These are phyloP conservation scores for Musa balbisiana DNA, from an alignment of 202 grass and related monocot species.

Conservation along the genomic window DNA sequence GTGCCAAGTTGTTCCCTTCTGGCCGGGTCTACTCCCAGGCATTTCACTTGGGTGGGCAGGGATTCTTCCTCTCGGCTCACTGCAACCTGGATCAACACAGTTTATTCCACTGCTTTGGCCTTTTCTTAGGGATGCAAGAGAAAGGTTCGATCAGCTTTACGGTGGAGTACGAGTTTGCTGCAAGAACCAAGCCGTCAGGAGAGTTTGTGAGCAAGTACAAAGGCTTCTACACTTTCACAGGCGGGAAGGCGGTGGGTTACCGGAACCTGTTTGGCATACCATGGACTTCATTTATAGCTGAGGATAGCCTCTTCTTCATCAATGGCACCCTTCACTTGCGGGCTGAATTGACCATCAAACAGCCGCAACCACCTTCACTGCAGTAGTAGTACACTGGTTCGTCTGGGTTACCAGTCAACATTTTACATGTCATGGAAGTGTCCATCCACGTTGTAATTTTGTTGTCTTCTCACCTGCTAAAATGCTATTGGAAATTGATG, in stretches of 20 bases:
- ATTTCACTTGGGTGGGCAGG: conserved; percentile 79
- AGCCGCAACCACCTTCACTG: conserved; percentile 22
- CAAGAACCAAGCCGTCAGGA: conserved; percentile 52
- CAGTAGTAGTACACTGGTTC: background rate
- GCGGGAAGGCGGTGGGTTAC: conserved; percentile 90
- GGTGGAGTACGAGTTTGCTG: conserved; percentile 93
- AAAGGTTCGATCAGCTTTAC: conserved; percentile 86
- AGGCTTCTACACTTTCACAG: conserved; percentile 91
- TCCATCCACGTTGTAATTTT: background rate
- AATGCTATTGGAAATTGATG: background rate
- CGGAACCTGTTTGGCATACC: conserved; percentile 84
- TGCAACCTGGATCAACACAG: conserved; percentile 93
- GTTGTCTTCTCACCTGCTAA: background rate
- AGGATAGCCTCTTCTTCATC: conserved; percentile 89
- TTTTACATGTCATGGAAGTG: background rate
- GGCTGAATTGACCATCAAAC: conserved; percentile 90
- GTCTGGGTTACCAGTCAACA: background rate
- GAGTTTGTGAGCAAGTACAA: conserved; percentile 98
- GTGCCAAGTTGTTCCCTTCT: conserved; percentile 60
- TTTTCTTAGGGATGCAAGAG: conserved; percentile 99
- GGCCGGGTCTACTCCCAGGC: conserved; percentile 90
- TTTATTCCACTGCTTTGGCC: conserved; percentile 77
- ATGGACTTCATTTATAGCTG: conserved; percentile 72
- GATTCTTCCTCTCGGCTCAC: conserved; percentile 95
- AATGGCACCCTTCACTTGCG: conserved; percentile 72